phyloP scores from a whole-genome alignment of 2,329 filamentous ascomycete species.

The Fusarium devonianum region DNA sequence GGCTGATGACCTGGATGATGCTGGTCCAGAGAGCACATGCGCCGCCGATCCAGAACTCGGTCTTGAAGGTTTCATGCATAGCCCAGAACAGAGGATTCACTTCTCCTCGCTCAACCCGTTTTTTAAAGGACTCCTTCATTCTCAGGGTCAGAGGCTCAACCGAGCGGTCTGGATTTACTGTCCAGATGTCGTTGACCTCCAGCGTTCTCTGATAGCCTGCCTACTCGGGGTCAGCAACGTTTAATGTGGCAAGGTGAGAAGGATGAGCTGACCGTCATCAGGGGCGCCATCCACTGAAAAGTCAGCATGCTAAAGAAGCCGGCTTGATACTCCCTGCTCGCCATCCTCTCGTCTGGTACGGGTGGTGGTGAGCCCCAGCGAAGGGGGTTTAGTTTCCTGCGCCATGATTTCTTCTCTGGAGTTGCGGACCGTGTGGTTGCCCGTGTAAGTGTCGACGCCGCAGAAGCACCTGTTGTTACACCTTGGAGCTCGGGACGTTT shows the following conservation, averaged over 20 bases:
- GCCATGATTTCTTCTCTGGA: slow-evolving; percentile 64
- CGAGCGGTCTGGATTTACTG: slow-evolving; percentile 81
- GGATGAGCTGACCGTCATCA: slow-evolving; percentile 73
- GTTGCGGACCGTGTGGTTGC: slow-evolving; percentile 47
- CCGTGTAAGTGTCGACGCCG: slow-evolving; percentile 57
- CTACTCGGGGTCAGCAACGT: slow-evolving; percentile 49
- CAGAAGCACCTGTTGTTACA: slow-evolving; percentile 62
- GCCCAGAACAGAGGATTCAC: slow-evolving; percentile 80
- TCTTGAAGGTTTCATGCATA: slow-evolving; percentile 83
- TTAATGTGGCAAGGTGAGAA: slow-evolving; percentile 9
- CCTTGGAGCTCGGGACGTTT: slow-evolving; percentile 32
- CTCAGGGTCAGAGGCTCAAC: slow-evolving; percentile 73
- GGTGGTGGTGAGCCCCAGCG: slow-evolving; percentile 65
- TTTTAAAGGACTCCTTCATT: slow-evolving; percentile 73
- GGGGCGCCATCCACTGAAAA: slow-evolving; percentile 88
- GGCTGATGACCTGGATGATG: slow-evolving; percentile 80
- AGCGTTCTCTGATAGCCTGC: slow-evolving; percentile 85
- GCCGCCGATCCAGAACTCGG: slow-evolving; percentile 87
- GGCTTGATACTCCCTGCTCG: slow-evolving; percentile 76
- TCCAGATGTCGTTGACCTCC: slow-evolving; percentile 86
- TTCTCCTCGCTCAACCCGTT: slow-evolving; percentile 70
- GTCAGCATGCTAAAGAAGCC: slow-evolving; percentile 76
- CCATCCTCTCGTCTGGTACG: slow-evolving; percentile 59
- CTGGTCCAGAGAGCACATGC: slow-evolving; percentile 75
- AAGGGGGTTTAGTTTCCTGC: slow-evolving; percentile 67